Percentiles rank a stretch among this genome's conserved stretches.
Conservation (phyloP, 306 rosid genomes). For the Cucumis melo region DNA sequence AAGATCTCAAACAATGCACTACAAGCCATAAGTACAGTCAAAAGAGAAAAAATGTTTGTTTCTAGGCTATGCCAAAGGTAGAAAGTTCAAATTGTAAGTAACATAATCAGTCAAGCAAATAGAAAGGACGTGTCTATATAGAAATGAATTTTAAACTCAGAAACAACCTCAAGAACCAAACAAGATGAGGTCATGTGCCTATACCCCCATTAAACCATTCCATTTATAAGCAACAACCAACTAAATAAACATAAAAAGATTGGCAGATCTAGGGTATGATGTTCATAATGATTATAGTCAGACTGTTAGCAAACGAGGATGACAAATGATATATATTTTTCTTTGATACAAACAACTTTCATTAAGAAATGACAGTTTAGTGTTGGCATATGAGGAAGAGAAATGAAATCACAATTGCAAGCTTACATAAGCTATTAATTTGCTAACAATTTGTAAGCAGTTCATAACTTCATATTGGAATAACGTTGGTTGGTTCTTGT, state of each 20-base stretch:
- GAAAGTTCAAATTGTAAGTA: too few relatives aligned
- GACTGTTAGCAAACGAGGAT: too few relatives aligned
- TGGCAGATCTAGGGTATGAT: not conserved
- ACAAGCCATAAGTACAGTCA: too few relatives aligned
- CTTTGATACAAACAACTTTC: too few relatives aligned
- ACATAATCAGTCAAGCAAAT: slow-evolving; percentile 13
- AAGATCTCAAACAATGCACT: too few relatives aligned
- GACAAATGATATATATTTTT: too few relatives aligned
- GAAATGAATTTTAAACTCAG: not conserved
- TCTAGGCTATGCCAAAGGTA: too few relatives aligned
- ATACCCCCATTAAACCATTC: not conserved
- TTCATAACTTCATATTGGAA: not conserved
- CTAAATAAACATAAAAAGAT: not conserved
- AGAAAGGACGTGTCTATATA: not conserved
- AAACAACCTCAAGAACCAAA: not conserved
- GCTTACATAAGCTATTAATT: not conserved
- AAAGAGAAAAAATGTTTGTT: too few relatives aligned
- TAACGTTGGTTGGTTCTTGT: not conserved
- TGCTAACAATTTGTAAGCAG: not conserved
- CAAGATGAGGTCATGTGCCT: not conserved
- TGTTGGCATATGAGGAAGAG: not conserved
- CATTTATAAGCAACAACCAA: not conserved
- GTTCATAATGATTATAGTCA: not conserved
- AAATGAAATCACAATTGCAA: not conserved
- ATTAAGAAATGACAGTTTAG: too few relatives aligned